A percentile compares a stretch with the other conserved stretches of the same genome.
Evolutionary conservation across 495 filamentous ascomycete species (phyloP).

Genomic region (Melanomma pulvis-pyrius): DNA sequence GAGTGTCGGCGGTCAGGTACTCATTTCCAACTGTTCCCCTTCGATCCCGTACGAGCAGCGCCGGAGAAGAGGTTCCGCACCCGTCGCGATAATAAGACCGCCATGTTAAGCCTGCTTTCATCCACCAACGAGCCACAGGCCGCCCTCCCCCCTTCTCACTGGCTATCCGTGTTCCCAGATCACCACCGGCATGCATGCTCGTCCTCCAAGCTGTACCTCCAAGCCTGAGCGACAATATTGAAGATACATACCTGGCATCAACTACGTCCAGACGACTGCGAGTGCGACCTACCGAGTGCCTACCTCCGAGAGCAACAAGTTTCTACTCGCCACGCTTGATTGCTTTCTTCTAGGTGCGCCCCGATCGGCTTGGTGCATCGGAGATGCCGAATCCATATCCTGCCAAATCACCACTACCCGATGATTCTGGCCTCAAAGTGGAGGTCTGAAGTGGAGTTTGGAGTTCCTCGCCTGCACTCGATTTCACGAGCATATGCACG

Average conservation of each 20-base stretch:
- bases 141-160: constrained; percentile 18
- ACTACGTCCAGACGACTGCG: constrained; percentile 2
- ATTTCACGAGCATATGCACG: not conserved
- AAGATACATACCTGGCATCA: constrained; percentile 15
- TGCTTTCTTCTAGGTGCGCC: not conserved
- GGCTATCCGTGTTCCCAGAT: constrained; percentile 16
- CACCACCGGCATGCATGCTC: constrained; percentile 8
- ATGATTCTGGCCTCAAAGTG: not conserved
- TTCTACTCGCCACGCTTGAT: not conserved
- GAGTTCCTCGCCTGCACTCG: constrained; percentile 6
- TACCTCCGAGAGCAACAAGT: constrained; percentile 4
- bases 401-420: not conserved
- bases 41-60: constrained; percentile 5
- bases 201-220: not conserved
- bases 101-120: constrained; percentile 30
- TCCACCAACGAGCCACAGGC: constrained; percentile 32
- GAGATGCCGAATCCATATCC: constrained; percentile 13
- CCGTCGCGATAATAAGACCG: constrained; percentile 30
- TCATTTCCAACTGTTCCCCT: constrained; percentile 12
- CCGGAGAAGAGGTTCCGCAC: constrained; percentile 35
- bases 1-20: constrained; percentile 25
- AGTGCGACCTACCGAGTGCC: not conserved
- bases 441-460: constrained; percentile 1
- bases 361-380: constrained; percentile 8
- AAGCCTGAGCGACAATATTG: constrained; percentile 18